phyloP scores from a whole-genome alignment of 1,284 basidiomycete species.

The Somion occarium region DNA sequence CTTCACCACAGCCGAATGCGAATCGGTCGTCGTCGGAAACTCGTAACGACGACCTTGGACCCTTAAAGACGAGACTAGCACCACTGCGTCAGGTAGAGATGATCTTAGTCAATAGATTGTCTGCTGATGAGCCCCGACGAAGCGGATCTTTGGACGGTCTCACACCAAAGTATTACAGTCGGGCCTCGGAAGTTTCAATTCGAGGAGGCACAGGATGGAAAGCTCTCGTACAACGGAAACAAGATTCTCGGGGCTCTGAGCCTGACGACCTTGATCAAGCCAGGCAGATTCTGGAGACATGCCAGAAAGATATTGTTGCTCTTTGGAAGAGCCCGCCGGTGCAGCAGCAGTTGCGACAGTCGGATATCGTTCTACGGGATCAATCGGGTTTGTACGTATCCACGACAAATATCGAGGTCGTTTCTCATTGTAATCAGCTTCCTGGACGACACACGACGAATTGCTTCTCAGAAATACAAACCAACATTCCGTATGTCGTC shows the following conservation, averaged over 20 bases:
- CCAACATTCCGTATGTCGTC: constrained; percentile 40
- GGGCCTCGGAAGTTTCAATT: constrained; percentile 43
- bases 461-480: constrained; percentile 44
- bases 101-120: constrained; percentile 31
- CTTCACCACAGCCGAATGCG: neutral
- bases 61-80: constrained; percentile 40
- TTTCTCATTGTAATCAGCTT: constrained; percentile 35
- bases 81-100: constrained; percentile 52
- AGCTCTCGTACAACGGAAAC: constrained; percentile 17
- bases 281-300: constrained; percentile 45
- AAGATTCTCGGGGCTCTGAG: constrained; percentile 1
- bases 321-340: constrained; percentile 45
- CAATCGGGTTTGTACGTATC: constrained; percentile 62
- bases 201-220: constrained; percentile 47
- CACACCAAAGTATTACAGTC: constrained; percentile 31
- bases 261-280: constrained; percentile 35
- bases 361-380: constrained; percentile 44
- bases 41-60: constrained; percentile 5
- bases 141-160: constrained; percentile 9
- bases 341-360: constrained; percentile 34
- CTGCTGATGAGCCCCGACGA: constrained; percentile 15
- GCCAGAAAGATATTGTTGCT: constrained; percentile 44
- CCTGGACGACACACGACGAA: constrained; percentile 45
- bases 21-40: neutral
- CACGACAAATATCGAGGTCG: too few species aligned